Evolutionary conservation across 352 stramenopile species (phyloP).

Genomic region (Globisporangium yorkense): DNA sequence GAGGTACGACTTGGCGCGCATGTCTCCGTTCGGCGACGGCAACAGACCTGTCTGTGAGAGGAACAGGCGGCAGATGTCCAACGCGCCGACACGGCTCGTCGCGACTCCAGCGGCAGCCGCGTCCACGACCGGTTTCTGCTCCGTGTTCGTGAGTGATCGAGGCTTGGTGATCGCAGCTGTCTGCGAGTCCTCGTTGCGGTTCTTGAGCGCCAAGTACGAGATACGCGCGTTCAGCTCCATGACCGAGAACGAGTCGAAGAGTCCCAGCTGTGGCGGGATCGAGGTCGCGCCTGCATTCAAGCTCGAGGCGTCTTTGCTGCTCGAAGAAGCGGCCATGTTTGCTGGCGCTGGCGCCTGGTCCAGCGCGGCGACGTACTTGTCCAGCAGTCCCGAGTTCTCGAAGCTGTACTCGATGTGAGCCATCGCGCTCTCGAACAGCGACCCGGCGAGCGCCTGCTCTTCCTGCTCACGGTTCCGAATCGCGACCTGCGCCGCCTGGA

Average conservation of each 20-base stretch:
- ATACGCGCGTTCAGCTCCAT: constrained; percentile 84
- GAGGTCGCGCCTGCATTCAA: constrained; percentile 5
- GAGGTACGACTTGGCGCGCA: constrained; percentile 44
- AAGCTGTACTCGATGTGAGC: constrained; percentile 63
- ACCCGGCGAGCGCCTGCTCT: constrained; percentile 23
- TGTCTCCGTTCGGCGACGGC: constrained; percentile 53
- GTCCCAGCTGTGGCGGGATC: constrained; percentile 64
- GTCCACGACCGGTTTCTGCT: constrained; percentile 18
- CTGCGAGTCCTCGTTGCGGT: constrained; percentile 34
- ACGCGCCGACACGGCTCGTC: constrained; percentile 45
- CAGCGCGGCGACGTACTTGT: constrained; percentile 74
- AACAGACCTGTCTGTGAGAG: constrained; percentile 69
- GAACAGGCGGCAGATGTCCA: constrained; percentile 82
- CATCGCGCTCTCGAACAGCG: constrained; percentile 71
- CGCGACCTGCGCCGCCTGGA: constrained; percentile 53
- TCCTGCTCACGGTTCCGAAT: constrained; percentile 18
- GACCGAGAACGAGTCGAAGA: constrained; percentile 85
- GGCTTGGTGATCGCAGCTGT: constrained; percentile 37
- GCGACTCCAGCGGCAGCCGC: constrained; percentile 18
- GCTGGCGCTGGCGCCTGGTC: constrained; percentile 30
- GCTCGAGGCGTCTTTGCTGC: constrained; percentile 16
- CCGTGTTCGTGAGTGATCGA: constrained; percentile 14
- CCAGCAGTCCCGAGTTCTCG: constrained; percentile 55
- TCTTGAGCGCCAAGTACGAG: constrained; percentile 45
- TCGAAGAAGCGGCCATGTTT: constrained; percentile 3